A percentile compares a stretch with the other conserved stretches of the same genome.
These are phyloP conservation scores for Neofusicoccum kwambonambiense DNA, from an alignment of 2,329 filamentous ascomycete species.

Conservation along the genomic window DNA sequence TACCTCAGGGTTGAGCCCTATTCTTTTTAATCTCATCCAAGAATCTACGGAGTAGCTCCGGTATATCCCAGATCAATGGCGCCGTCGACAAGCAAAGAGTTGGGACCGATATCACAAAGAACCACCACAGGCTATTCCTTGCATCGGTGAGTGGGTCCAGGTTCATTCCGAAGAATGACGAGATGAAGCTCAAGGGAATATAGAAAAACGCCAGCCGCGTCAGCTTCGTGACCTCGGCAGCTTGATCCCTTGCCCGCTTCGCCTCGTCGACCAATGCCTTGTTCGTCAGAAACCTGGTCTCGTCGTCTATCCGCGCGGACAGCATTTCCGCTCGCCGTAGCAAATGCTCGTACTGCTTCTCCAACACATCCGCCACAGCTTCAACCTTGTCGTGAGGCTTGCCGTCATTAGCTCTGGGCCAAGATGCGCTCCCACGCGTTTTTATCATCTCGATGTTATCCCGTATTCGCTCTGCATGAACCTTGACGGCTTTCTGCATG, in stretches of 20 bases:
- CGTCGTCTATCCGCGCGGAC: conserved; percentile 1
- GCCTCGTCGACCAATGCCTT: conserved; percentile 26
- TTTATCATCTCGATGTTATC: background rate
- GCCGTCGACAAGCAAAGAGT: background rate
- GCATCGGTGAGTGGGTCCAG: background rate
- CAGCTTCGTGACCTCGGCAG: conserved; percentile 27
- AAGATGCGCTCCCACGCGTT: background rate
- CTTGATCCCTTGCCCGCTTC: conserved; percentile 26
- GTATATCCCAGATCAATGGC: background rate
- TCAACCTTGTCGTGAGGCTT: background rate
- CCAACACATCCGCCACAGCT: background rate
- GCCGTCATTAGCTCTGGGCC: background rate
- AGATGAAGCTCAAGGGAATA: conserved; percentile 28
- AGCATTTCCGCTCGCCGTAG: conserved; percentile 2
- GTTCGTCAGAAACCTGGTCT: conserved; percentile 24
- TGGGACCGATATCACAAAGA: conserved; percentile 11
- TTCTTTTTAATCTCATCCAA: background rate
- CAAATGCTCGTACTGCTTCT: conserved; percentile 7
- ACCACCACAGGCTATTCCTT: conserved; percentile 8
- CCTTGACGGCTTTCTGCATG: background rate
- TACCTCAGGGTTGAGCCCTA: background rate
- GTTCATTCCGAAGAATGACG: conserved; percentile 22
- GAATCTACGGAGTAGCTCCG: background rate
- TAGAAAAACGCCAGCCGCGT: conserved; percentile 30
- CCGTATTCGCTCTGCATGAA: background rate